Evolutionary conservation across 305 asterid genomes (phyloP).

Genomic region (Fraxinus nigra): DNA sequence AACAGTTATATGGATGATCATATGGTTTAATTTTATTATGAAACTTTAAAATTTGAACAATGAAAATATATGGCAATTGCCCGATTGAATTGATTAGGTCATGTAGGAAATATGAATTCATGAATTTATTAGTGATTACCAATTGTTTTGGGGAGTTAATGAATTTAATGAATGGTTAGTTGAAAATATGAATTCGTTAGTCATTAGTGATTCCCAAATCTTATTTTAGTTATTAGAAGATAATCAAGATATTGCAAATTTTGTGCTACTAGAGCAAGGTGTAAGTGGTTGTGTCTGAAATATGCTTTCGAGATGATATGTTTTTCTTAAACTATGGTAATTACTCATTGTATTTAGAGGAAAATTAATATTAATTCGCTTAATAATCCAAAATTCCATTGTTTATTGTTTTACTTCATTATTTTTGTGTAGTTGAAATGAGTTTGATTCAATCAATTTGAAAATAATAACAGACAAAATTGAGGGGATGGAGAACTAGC

Average conservation of each 20-base stretch:
- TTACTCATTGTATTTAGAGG: background rate
- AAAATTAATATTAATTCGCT: background rate
- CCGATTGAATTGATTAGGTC: background rate
- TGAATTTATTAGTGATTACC: background rate
- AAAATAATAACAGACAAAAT: conserved; percentile 37
- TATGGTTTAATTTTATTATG: background rate
- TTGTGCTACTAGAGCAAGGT: background rate
- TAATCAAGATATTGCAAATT: background rate
- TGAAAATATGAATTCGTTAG: background rate
- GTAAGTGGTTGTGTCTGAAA: background rate
- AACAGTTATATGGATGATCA: background rate
- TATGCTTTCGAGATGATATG: background rate
- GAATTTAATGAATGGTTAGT: background rate
- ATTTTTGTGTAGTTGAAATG: background rate
- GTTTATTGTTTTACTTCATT: background rate
- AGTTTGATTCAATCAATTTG: background rate
- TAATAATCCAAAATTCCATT: background rate
- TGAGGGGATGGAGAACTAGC: conserved; percentile 60
- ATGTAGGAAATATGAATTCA: background rate
- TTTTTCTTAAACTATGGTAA: background rate
- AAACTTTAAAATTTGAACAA: background rate
- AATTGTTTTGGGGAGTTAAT: background rate
- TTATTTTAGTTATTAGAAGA: background rate
- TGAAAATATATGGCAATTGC: background rate
- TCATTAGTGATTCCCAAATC: background rate